A percentile compares a stretch with the other conserved stretches of the same genome.
Evolutionary conservation across 2,329 filamentous ascomycete species (phyloP).

Genomic region (Emergomyces africanus): DNA sequence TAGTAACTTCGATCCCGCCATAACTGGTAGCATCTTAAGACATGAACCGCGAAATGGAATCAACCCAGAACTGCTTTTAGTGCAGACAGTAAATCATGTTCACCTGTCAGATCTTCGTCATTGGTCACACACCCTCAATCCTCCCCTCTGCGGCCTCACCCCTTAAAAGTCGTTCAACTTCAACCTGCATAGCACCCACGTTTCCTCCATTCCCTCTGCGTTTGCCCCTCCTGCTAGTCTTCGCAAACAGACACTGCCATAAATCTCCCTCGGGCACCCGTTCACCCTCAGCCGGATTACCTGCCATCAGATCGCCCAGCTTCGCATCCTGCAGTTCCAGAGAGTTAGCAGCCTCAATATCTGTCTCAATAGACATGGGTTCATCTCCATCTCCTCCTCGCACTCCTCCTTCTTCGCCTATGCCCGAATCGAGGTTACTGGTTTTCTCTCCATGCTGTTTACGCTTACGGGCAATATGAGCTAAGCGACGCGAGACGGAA

Average conservation of each 20-base stretch:
- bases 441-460: slow-evolving; percentile 20
- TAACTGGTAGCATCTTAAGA: neutral
- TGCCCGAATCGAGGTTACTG: slow-evolving; percentile 13
- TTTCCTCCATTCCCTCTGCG: slow-evolving; percentile 9
- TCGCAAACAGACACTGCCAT: slow-evolving; percentile 80
- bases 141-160: slow-evolving; percentile 40
- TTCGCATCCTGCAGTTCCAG: slow-evolving; percentile 65
- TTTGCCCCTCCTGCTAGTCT: slow-evolving; percentile 23
- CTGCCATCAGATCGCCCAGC: slow-evolving; percentile 56
- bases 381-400: slow-evolving; percentile 22
- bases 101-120: neutral
- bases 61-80: neutral
- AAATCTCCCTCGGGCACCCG: slow-evolving; percentile 65
- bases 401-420: slow-evolving; percentile 23
- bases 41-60: neutral
- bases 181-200: slow-evolving; percentile 22
- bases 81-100: no score
- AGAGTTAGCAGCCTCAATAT: slow-evolving; percentile 73
- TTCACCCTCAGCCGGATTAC: slow-evolving; percentile 61
- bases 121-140: neutral
- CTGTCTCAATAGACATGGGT: slow-evolving; percentile 41
- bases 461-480: slow-evolving; percentile 52
- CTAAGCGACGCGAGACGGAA: slow-evolving; percentile 63
- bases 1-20: neutral
- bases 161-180: slow-evolving; percentile 39